Evolutionary conservation across 805 yeast species (phyloP), one percentile per base, ranked within the genome.

Genomic region (Kuraishia borneana): DNA sequence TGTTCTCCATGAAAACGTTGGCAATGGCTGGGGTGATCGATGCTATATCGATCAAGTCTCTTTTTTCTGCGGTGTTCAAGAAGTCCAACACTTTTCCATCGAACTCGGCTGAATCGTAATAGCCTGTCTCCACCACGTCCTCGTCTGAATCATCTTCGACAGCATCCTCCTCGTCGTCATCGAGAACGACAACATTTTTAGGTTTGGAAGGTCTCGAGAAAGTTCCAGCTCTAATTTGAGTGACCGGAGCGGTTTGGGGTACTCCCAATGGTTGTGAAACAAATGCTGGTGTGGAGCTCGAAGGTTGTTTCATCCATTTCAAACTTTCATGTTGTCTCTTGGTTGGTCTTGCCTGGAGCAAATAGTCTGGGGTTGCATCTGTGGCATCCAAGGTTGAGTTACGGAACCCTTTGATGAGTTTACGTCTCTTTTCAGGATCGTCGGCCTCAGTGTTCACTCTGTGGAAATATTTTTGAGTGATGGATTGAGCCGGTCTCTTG

Each of bases 11-110:
- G 13, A 92, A 58, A 5, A 62, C 41, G 21, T 73, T 68, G 1
- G 94, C 96, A 20, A 73, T 63, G 6, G 66, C 70, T 8, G 83
- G 76, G 1, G 74, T 62, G 32, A 85, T 76, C 20, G 76, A 76
- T 5, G 92, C 74, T 21, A 88, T 73, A 57, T 89, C 97, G 8
- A 80, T 70, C 30, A 92, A 61, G 50, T 88, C 95, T 36, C 76
- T 72, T 2, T 61, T 63, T 12, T 82, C 71, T 1, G 94, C 89
- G 9, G 73, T 70, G 54, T 92, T 92, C 42, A 89, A 63, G 45
- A 92, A 87, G 30, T 76, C 71, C 31, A 88, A 58, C 18, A 85
- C 72, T 39, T 83, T 76, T 12, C 63, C 63, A 46, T 80, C 88
- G 42, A 80, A 76, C 42, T 58, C 55, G 40, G 25, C 44, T 2